Percentiles rank a stretch among this genome's conserved stretches.
Evolutionary conservation across 192 early-diverging fungal genomes (phyloP).

Genomic region (Gonapodya prolifera): DNA sequence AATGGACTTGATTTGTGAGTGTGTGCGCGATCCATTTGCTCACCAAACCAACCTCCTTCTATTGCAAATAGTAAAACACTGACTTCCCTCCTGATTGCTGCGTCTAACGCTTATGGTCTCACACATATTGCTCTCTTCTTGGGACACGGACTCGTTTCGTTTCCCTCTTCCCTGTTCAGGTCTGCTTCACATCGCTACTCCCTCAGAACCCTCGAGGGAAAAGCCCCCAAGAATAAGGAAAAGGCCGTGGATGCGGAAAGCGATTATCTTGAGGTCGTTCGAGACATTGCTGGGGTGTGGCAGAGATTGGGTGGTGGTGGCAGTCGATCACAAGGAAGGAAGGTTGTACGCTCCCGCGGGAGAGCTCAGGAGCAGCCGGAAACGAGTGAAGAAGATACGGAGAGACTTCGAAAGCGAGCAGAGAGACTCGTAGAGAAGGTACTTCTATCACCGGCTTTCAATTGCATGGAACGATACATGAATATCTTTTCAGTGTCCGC

Average conservation of each 20-base stretch:
- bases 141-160: conserved; percentile 83
- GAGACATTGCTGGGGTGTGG: conserved; percentile 8
- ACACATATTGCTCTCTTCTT: conserved; percentile 76
- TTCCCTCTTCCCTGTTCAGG: conserved; percentile 79
- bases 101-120: conserved; percentile 89
- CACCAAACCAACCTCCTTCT: conserved; percentile 8
- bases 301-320: not conserved
- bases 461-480: not conserved
- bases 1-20: conserved; percentile 10
- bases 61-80: conserved; percentile 37
- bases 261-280: conserved; percentile 55
- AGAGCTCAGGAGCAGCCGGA: not conserved
- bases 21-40: conserved; percentile 1
- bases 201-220: conserved; percentile 49
- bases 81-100: conserved; percentile 74
- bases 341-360: not conserved
- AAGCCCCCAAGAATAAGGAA: conserved; percentile 63
- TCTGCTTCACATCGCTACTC: conserved; percentile 44
- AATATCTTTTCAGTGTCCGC: not conserved
- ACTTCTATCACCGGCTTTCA: not conserved
- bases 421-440: conserved; percentile 51
- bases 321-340: not conserved
- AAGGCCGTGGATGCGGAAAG: conserved; percentile 67
- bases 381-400: conserved; percentile 8
- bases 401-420: conserved; percentile 43